These are phyloP conservation scores for Neurospora intermedia DNA, from an alignment of 495 filamentous ascomycete genomes.

Conservation along the genomic window DNA sequence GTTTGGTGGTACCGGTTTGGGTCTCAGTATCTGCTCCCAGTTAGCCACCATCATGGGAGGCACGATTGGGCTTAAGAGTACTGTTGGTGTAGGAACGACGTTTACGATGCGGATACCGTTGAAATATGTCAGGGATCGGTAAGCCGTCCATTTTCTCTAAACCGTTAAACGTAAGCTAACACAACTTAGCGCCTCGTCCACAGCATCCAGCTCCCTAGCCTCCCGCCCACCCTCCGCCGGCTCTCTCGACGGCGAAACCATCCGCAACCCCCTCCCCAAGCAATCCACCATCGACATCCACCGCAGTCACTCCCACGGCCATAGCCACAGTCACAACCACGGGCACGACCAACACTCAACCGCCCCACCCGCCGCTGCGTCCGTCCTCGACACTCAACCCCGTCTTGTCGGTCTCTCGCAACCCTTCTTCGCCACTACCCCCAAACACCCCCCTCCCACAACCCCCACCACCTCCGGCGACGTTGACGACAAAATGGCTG, in stretches of 20 bases:
- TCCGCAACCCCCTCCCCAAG: conserved; percentile 22
- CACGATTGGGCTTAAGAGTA: conserved; percentile 58
- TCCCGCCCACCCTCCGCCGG: conserved; percentile 67
- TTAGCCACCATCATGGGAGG: conserved; percentile 77
- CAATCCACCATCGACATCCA: conserved; percentile 18
- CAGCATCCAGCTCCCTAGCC: conserved; percentile 41
- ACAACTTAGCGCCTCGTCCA: conserved; percentile 32
- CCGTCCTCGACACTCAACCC: conserved; percentile 47
- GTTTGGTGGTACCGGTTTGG: conserved; percentile 84
- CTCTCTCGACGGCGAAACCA: conserved; percentile 57
- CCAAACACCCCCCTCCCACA: conserved; percentile 23
- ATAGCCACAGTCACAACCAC: not conserved
- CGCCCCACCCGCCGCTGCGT: conserved; percentile 3
- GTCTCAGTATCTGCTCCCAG: conserved; percentile 80
- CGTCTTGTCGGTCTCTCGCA: conserved; percentile 74
- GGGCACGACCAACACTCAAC: not conserved
- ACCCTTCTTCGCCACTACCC: conserved; percentile 67
- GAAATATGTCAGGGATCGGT: conserved; percentile 58
- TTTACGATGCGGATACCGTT: conserved; percentile 81
- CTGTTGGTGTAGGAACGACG: conserved; percentile 61
- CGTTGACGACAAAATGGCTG: conserved; percentile 28
- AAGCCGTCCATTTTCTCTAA: conserved; percentile 22
- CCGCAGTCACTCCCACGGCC: not conserved
- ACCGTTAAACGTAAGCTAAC: conserved; percentile 13
- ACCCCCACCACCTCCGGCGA: not conserved